phyloP scores from a whole-genome alignment of 768 basidiomycete genomes.

The Russula sp. region DNA sequence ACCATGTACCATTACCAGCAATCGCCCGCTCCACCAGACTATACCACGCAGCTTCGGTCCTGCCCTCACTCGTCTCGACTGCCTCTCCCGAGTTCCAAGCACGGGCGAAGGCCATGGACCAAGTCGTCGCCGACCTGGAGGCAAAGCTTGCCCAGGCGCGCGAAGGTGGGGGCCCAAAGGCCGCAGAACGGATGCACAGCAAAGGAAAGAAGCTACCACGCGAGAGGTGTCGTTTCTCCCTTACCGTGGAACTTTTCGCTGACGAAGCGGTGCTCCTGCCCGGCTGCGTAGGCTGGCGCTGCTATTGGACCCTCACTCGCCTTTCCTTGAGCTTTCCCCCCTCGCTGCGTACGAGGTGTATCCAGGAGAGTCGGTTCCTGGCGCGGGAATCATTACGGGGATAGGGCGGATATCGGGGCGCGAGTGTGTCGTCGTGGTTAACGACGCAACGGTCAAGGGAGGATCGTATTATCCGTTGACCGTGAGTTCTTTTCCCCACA shows the following conservation, averaged over 20 bases:
- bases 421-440: constrained; percentile 88
- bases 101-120: constrained; percentile 64
- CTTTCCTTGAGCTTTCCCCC: constrained; percentile 84
- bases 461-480: constrained; percentile 90
- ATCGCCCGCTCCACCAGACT: neutral
- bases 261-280: neutral
- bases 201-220: constrained; percentile 81
- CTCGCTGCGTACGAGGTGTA: constrained; percentile 89
- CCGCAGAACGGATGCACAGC: constrained; percentile 64
- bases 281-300: constrained; percentile 31
- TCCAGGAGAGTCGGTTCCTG: constrained; percentile 65
- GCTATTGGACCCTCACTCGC: constrained; percentile 78
- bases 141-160: constrained; percentile 51
- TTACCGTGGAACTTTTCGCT: neutral
- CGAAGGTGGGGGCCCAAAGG: constrained; percentile 69
- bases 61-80: constrained; percentile 67
- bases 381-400: constrained; percentile 88
- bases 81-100: constrained; percentile 64
- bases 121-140: constrained; percentile 59
- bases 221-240: constrained; percentile 53
- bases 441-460: constrained; percentile 91
- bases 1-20: neutral
- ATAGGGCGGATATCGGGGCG: constrained; percentile 62
- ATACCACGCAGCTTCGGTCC: constrained; percentile 61
- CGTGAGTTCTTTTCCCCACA: constrained; percentile 33